A percentile compares a stretch with the other conserved stretches of the same genome.
phyloP scores from a whole-genome alignment of 345 rosid species.

The Trapa incisa region DNA sequence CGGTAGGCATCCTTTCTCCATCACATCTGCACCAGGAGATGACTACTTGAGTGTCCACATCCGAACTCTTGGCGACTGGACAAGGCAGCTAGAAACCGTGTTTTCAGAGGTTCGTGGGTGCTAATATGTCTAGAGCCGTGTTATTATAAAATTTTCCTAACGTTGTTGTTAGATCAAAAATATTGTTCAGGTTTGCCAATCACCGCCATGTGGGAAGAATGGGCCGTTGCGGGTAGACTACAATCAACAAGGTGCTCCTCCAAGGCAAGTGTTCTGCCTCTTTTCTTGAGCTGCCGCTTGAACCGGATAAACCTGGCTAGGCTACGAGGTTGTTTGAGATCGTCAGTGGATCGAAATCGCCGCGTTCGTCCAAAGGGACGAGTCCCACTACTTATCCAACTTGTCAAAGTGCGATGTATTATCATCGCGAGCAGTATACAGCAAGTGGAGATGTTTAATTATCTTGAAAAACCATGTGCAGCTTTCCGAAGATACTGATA shows the following conservation, averaged over 20 bases:
- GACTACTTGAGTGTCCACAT: constrained; percentile 81
- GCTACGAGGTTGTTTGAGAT: neutral
- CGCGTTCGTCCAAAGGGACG: no score
- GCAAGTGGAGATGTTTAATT: no score
- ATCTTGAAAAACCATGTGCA: constrained; percentile 4
- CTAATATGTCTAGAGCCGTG: no score
- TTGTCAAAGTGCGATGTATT: neutral
- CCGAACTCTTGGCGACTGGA: constrained; percentile 83
- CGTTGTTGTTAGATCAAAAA: neutral
- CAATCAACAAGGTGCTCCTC: constrained; percentile 24
- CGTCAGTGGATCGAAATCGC: no score
- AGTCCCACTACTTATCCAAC: neutral
- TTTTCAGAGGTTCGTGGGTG: constrained; percentile 48
- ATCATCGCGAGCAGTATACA: no score
- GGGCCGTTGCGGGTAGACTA: constrained; percentile 50
- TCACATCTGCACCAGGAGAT: constrained; percentile 84
- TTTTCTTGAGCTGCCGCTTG: neutral
- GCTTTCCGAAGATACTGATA: constrained; percentile 63
- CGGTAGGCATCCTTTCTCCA: constrained; percentile 83
- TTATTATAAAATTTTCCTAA: neutral
- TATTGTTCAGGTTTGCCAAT: constrained; percentile 35
- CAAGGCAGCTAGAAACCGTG: constrained; percentile 55
- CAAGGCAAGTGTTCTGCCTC: constrained; percentile 12
- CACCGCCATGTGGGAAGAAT: constrained; percentile 45
- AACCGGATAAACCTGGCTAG: no score